Evolutionary conservation across 192 early-diverging fungal genomes (phyloP).

Genomic region (Anaeromyces robustus): DNA sequence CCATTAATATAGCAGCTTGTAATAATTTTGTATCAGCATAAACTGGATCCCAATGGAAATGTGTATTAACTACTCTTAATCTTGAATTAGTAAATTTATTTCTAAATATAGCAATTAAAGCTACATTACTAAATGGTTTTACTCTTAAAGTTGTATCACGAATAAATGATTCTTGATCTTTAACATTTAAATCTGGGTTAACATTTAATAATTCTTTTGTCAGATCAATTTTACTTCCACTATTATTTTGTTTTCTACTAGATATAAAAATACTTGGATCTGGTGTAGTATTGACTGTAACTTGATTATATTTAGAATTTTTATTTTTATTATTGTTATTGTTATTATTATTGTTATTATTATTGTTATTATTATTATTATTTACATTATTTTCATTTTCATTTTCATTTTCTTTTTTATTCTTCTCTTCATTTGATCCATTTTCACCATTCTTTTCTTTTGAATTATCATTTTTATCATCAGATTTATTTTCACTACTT

Average conservation of each 20-base stretch:
- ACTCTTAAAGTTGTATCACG: not conserved
- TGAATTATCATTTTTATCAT: not conserved
- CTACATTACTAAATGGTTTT: not conserved
- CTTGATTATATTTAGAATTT: not conserved
- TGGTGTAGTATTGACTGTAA: not conserved
- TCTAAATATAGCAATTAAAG: conserved; percentile 1
- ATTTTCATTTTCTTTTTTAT: not conserved
- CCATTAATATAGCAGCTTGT: conserved; percentile 25
- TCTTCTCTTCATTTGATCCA: not conserved
- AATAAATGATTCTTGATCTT: not conserved
- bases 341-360: not conserved
- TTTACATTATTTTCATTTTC: not conserved
- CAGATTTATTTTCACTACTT: not conserved
- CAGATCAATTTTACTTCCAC: not conserved
- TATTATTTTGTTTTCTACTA: not conserved
- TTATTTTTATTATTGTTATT: not conserved
- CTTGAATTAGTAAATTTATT: not conserved
- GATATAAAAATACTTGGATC: not conserved
- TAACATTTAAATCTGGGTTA: not conserved
- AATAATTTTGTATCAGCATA: conserved; percentile 23
- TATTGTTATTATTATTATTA: not conserved
- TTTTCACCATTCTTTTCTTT: not conserved
- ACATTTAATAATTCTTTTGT: not conserved
- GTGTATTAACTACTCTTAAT: conserved; percentile 26
- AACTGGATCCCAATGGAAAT: conserved; percentile 28